Base-by-base conservation (phyloP, 2,329 filamentous ascomycete genomes). In the Stachybotrys echinatus region DNA sequence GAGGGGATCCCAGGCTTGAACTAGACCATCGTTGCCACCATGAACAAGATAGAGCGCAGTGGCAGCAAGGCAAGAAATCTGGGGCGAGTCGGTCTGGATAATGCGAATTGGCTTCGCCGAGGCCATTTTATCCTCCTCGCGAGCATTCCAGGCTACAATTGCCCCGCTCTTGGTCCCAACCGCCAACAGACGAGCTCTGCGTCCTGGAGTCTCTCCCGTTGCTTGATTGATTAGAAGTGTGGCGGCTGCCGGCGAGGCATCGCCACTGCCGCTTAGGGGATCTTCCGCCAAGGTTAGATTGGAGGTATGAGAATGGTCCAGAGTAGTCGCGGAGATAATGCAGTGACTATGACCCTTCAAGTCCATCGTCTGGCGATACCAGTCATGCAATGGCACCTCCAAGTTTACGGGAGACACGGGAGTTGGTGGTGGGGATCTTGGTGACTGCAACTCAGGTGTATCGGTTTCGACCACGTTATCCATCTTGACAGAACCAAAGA, bases 1-100 rank as follows among this genome's bases (percentile, higher is more conserved):
- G 44, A 99, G 74, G n/a, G 88, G 89, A 71, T 99, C 94, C 94
- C 94, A 99, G 6, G 91, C 89, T 66, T 97, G 94, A 5, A 96
- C 92, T 3, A 97, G 80, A 1, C 94, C 92, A 68, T 99, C 94
- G 57, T 88, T 96, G 22, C 94, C 94, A 46, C 94, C 94, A 65
- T 96, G 89, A 6, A 97, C 88, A 17, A 99, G 71, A 63, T 95
- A 95, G 17, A 99, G 74, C 2, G 90, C 88, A 1, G 91, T 90
- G 44, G 96, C 67, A 6, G 87, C 94, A 17, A 99, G 69, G 53
- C 85, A 89, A 0, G 91, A 89, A 18, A 97, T 84, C 62, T 90
- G 81, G 0, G 92, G 91, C 0, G 92, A 97, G 43, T 95, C 90
- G 0, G 94, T 97, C 59, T 92, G 84, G 43, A 97, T 92, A 47